These are phyloP conservation scores for Coffea canephora DNA, from an alignment of 257 asterid genomes.

Conservation along the genomic window DNA sequence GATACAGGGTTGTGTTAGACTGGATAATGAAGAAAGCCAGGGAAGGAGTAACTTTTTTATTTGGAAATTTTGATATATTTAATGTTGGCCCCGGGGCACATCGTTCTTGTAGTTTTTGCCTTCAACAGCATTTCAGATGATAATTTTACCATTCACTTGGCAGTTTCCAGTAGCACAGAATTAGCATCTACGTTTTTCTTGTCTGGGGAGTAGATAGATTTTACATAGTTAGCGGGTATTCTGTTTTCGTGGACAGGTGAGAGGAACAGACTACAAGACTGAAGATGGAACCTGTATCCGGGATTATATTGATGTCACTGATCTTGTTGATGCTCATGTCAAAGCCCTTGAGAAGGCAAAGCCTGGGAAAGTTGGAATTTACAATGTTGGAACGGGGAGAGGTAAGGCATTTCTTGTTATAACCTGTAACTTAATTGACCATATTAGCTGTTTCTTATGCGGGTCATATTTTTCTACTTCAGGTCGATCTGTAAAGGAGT, in stretches of 20 bases:
- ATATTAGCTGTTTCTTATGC: not conserved
- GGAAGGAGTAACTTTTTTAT: not conserved
- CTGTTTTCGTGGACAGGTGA: slow-evolving; percentile 47
- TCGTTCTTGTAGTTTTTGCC: not conserved
- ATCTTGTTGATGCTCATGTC: slow-evolving; percentile 90
- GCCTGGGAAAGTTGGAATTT: slow-evolving; percentile 70
- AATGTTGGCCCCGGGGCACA: not conserved
- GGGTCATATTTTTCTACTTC: slow-evolving; percentile 13
- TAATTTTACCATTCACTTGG: not conserved
- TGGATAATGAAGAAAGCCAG: not conserved
- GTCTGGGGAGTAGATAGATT: not conserved
- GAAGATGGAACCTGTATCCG: slow-evolving; percentile 82
- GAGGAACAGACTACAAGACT: slow-evolving; percentile 85
- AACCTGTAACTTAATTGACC: not conserved
- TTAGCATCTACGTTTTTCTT: not conserved
- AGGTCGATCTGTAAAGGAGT: slow-evolving; percentile 95
- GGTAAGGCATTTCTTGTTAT: slow-evolving; percentile 32
- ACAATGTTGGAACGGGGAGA: slow-evolving; percentile 87
- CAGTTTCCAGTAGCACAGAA: no score
- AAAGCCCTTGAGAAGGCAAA: slow-evolving; percentile 82
- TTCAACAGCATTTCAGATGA: not conserved
- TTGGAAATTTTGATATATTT: not conserved
- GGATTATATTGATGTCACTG: slow-evolving; percentile 85
- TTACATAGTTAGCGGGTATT: not conserved
- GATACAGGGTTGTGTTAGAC: not conserved